Evolutionary conservation across 306 rosid species (phyloP).

Genomic region (Begonia loranthoides): DNA sequence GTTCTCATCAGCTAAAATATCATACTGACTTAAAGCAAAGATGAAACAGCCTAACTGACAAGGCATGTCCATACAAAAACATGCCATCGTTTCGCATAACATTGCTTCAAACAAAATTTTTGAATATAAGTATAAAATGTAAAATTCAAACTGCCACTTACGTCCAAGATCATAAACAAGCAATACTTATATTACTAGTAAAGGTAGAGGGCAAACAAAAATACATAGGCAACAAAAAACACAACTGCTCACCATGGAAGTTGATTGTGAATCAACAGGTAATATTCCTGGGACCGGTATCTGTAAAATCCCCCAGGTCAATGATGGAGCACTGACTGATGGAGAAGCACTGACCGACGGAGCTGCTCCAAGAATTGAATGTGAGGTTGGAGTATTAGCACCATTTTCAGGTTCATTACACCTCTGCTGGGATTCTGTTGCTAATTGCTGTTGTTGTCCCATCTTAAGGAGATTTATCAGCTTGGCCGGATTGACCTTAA

Average conservation of each 20-base stretch:
- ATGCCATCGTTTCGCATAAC: no score
- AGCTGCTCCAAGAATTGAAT: conserved; percentile 28
- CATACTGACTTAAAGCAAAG: no score
- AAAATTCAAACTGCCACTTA: no score
- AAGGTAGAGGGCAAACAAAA: no score
- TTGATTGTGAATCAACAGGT: conserved; percentile 26
- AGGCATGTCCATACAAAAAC: no score
- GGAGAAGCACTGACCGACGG: conserved; percentile 14
- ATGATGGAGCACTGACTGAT: neutral
- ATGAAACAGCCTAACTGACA: no score
- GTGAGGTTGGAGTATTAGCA: conserved; percentile 11
- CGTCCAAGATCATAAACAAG: no score
- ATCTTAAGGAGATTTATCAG: conserved; percentile 39
- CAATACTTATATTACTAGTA: no score
- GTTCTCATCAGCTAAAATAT: no score
- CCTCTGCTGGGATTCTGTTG: conserved; percentile 39
- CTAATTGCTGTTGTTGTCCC: conserved; percentile 41
- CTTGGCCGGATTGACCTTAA: conserved; percentile 70
- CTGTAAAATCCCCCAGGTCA: conserved; percentile 34
- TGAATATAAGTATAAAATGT: no score
- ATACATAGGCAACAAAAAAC: no score
- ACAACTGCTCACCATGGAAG: conserved; percentile 41
- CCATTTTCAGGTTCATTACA: conserved; percentile 31
- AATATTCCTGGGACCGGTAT: conserved; percentile 32
- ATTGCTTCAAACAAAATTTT: no score